Base-by-base conservation (phyloP, 495 filamentous ascomycete species). In the Cairneyella variabilis region DNA sequence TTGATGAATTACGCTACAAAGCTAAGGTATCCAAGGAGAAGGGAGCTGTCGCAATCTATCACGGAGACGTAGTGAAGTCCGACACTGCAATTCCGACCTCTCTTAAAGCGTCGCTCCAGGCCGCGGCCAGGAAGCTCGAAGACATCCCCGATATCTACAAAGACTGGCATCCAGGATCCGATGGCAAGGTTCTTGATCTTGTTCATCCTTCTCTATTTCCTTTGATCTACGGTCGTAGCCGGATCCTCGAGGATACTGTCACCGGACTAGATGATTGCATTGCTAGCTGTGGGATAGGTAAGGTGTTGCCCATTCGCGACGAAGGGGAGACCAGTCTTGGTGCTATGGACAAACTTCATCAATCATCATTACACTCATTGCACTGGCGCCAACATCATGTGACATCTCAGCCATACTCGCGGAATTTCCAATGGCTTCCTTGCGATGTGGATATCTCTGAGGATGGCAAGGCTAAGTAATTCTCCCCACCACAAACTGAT, bases 141-240 rank as follows among this genome's bases (percentile, higher is more conserved):
- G 17, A 51, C 59, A 21, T 51, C 42, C 57, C 52, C 11, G 44
- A 51, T 16, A 14, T 20, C 6, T 20, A 37, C 40, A 58, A 58
- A 38, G 62, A 54, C 60, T 65, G 28, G 56, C 63, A 38, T 54
- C 46, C 38, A 26, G 48, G 26, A 16, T 58, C 34, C 54, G 49
- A 52, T 48, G 65, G 57, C 47, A 62, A 44, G 21, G 44, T 62
- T 23, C 9, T 48, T 23, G 66, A 73, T 51, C 58, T 76, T 8
- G 62, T 78, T 16, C 58, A 76, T 59, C 69, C 74, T 32, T 69
- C 64, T 1, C 58, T 78, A 2, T 78, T 69, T 46, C 70, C 75
- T 1, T 63, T 77, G 2, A 56, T 69, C 0, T 79, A 74, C 54
- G 73, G 70, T 12, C 16, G 34, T 26, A 61, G 30, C 26, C 48